Conservation (phyloP, 495 filamentous ascomycete species). For the Hapsidospora chrysogenum region DNA sequence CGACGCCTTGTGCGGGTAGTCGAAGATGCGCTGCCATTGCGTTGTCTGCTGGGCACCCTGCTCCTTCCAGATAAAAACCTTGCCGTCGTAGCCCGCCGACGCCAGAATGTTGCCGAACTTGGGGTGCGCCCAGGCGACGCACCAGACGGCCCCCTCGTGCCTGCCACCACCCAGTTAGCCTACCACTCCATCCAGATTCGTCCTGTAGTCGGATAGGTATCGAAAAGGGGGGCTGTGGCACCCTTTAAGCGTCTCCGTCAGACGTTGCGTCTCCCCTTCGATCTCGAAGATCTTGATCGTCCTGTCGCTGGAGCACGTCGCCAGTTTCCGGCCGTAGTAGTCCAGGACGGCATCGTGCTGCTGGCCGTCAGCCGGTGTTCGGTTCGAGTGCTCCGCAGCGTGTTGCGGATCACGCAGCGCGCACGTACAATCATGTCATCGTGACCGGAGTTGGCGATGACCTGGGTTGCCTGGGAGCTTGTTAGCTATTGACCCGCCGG, state of each 20-base stretch:
- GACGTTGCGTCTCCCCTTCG: slow-evolving; percentile 78
- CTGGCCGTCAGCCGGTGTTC: too few relatives aligned
- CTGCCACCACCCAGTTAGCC: slow-evolving; percentile 25
- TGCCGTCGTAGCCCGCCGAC: slow-evolving; percentile 86
- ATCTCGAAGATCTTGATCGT: slow-evolving; percentile 99
- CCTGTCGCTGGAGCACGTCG: slow-evolving; percentile 93
- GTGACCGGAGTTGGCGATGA: slow-evolving; percentile 76
- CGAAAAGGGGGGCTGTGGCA: slow-evolving; percentile 20
- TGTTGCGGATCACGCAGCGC: too few relatives aligned
- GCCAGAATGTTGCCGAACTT: slow-evolving; percentile 98
- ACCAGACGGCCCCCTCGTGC: slow-evolving; percentile 93
- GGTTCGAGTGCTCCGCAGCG: too few relatives aligned
- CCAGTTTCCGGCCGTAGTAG: slow-evolving; percentile 92
- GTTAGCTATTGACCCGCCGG: too few relatives aligned
- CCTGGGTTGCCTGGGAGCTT: slow-evolving; percentile 42
- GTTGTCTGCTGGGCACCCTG: slow-evolving; percentile 29
- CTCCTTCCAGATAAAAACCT: slow-evolving; percentile 97
- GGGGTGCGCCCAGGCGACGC: slow-evolving; percentile 92
- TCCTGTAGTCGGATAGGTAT: not conserved
- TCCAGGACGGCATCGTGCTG: slow-evolving; percentile 96
- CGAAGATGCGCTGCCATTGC: slow-evolving; percentile 66
- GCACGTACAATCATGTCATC: slow-evolving; percentile 98
- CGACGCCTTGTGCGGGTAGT: slow-evolving; percentile 76
- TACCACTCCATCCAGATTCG: not conserved
- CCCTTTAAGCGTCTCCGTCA: slow-evolving; percentile 92